A percentile compares a stretch with the other conserved stretches of the same genome.
These are phyloP conservation scores for Pholiota microspora DNA, from an alignment of 768 basidiomycete species.

Conservation along the genomic window DNA sequence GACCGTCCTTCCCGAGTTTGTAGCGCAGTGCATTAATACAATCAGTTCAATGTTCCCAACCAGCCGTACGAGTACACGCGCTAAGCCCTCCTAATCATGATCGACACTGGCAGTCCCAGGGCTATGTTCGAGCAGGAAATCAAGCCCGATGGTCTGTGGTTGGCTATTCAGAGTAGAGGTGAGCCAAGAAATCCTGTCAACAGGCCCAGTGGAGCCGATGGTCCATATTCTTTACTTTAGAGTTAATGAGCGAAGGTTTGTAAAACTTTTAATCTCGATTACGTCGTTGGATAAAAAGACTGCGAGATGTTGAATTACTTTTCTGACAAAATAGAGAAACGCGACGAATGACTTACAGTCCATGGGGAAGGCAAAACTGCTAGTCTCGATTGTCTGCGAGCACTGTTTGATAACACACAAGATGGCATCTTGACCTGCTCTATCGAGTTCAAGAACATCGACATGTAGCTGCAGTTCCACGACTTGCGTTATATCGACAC, in stretches of 20 bases:
- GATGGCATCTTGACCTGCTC: background rate
- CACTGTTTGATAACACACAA: background rate
- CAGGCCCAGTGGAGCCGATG: background rate
- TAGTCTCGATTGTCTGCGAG: background rate
- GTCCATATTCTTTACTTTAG: background rate
- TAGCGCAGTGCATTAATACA: too few species aligned
- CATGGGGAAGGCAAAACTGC: background rate
- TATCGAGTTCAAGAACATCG: background rate
- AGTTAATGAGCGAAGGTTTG: background rate
- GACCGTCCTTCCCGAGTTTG: background rate
- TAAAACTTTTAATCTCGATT: background rate
- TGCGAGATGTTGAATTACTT: too few species aligned
- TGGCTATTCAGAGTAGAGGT: background rate
- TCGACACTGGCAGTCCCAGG: background rate
- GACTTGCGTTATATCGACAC: slow-evolving; percentile 4
- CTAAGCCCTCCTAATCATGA: background rate
- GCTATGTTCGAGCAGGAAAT: background rate
- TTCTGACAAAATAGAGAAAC: background rate
- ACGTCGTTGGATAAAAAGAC: too few species aligned
- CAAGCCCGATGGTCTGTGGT: background rate
- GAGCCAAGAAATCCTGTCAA: background rate
- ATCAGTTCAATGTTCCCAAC: too few species aligned
- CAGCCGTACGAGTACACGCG: background rate
- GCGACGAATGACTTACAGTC: background rate
- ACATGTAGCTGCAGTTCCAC: background rate